Conservation (phyloP, 2,329 filamentous ascomycete genomes). For the Alternaria sp. region DNA sequence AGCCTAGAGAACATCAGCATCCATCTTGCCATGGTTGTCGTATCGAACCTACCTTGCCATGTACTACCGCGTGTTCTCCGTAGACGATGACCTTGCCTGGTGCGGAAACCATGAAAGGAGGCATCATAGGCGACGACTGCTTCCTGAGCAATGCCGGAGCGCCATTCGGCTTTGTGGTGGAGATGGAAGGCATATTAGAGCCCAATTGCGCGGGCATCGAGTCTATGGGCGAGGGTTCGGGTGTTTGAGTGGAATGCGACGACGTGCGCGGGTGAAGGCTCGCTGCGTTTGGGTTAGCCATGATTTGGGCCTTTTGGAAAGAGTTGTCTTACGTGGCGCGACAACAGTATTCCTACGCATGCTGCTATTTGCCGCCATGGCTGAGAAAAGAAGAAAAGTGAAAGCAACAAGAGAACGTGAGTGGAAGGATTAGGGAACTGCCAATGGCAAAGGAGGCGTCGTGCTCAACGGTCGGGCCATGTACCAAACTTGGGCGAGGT, state of each 20-base stretch:
- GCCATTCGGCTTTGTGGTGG: constrained; percentile 19
- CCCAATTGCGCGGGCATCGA: constrained; percentile 41
- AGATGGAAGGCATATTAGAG: constrained; percentile 30
- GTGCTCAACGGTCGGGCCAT: constrained; percentile 4
- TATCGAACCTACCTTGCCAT: constrained; percentile 77
- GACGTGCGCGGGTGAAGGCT: constrained; percentile 34
- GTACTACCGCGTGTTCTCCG: constrained; percentile 97
- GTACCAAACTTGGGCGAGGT: constrained; percentile 21
- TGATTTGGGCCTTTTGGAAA: constrained; percentile 1
- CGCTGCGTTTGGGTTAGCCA: constrained; percentile 29
- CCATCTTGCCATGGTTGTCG: background rate
- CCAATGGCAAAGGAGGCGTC: constrained; percentile 22
- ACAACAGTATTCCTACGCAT: constrained; percentile 34
- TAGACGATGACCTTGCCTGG: constrained; percentile 98
- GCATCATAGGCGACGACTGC: constrained; percentile 70
- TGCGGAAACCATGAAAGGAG: constrained; percentile 96
- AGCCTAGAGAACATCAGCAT: constrained; percentile 62
- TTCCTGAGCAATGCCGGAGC: constrained; percentile 38
- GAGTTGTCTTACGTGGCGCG: constrained; percentile 33
- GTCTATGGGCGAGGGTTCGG: constrained; percentile 40
- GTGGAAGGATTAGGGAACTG: background rate
- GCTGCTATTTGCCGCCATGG: constrained; percentile 40
- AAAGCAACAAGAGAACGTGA: background rate
- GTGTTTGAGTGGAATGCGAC: constrained; percentile 39
- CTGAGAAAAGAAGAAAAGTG: background rate